Evolutionary conservation across 176 grass and related monocot species (phyloP), one percentile per base, ranked within the genome.

Genomic region (Alloteropsis semialata): DNA sequence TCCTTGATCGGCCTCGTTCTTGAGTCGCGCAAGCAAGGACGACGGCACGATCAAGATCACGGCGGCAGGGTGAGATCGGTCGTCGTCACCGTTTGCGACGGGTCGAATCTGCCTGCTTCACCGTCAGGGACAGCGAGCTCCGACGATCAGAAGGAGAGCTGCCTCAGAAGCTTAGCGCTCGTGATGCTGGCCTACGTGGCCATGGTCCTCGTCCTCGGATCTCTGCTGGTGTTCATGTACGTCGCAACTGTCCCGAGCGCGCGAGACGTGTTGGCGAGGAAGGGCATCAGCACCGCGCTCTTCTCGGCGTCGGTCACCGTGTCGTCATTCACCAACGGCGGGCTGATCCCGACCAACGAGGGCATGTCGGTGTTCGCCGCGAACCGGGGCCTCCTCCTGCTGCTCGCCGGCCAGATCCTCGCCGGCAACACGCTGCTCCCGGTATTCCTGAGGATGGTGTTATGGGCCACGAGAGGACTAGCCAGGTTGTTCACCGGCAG

Each of bases 251-350:
- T 89, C 25, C 59, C 88, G 34, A 89, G 81, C 43, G 83, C 95
- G n/a, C 82, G 85, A 36, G 77, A 65, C 19, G 81, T 98, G 15
- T 69, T 98, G 39, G 49, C 41, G 60, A 88, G 67, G 50, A 98
- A 94, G 57, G 49, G 78, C 13, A 89, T 94, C 79, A 46, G 72
- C 43, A 22, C 50, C 9, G 66, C 74, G 77, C 80, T 94, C 19
- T 98, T 94, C 56, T 59, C 88, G 10, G 53, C 84, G 58, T 79
- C 82, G 1, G 28, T 72, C 25, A 81, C 86, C 14, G 74, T 91
- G 0, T 98, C 95, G 3, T 98, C 88, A 44, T 93, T 98, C 55
- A 91, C 92, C 30, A 98, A 98, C 36, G 90, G 90, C 9, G 92
- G 95, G 0, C 51, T 98, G 30, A 64, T 93, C 32, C 88, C 92